These are phyloP conservation scores for Leccinum barrowsii DNA, from an alignment of 768 basidiomycete genomes.

Conservation along the genomic window DNA sequence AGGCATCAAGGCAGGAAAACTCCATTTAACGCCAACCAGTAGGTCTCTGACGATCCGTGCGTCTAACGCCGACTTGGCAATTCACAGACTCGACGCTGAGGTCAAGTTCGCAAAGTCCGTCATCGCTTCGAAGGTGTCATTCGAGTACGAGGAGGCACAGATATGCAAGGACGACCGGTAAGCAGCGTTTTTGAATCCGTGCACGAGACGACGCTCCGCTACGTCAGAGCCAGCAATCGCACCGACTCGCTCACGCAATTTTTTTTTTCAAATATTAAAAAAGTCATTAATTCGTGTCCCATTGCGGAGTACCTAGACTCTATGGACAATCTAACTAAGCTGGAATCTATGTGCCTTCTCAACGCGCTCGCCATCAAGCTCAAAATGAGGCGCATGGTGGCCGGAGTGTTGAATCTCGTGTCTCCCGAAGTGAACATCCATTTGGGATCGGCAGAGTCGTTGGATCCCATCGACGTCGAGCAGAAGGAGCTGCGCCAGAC, in stretches of 20 bases:
- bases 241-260: conserved; percentile 76
- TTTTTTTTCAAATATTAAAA: too few species aligned
- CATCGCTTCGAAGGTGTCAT: conserved; percentile 92
- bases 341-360: conserved; percentile 64
- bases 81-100: conserved; percentile 25
- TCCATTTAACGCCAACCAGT: conserved; percentile 92
- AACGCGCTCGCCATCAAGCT: conserved; percentile 84
- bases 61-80: conserved; percentile 52
- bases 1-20: conserved; percentile 78
- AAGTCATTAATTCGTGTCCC: too few species aligned
- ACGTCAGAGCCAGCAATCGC: conserved; percentile 45
- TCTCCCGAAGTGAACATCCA: conserved; percentile 98
- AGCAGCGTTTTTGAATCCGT: conserved; percentile 25
- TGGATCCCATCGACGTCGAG: conserved; percentile 41
- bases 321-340: too few species aligned
- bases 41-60: conserved; percentile 4
- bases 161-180: conserved; percentile 88
- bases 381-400: conserved; percentile 83
- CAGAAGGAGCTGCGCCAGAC: too few species aligned
- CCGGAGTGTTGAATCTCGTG: conserved; percentile 93
- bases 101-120: conserved; percentile 94
- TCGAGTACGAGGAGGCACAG: conserved; percentile 96
- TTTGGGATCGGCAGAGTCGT: conserved; percentile 86
- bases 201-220: not conserved
- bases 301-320: too few species aligned